Conservation (phyloP, 1,284 basidiomycete species). For the Gymnopus androsaceus region DNA sequence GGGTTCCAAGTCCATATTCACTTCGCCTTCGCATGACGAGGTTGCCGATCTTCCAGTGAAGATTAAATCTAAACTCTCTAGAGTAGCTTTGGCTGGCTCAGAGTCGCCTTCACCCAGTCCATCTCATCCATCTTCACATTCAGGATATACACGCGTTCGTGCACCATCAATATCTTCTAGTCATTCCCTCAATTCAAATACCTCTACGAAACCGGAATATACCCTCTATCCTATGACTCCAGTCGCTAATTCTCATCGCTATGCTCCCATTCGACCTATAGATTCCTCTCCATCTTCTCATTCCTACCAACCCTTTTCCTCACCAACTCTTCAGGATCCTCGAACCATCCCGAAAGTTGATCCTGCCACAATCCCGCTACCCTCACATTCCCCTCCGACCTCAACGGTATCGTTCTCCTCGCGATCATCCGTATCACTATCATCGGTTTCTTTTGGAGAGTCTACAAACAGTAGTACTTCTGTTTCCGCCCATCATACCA, state of each 20-base stretch:
- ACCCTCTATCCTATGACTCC: constrained; percentile 50
- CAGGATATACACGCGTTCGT: constrained; percentile 16
- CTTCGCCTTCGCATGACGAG: constrained; percentile 21
- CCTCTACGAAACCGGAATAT: constrained; percentile 29
- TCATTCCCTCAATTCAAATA: constrained; percentile 33
- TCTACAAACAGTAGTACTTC: constrained; percentile 28
- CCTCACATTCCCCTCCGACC: constrained; percentile 66
- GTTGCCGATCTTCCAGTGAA: constrained; percentile 27
- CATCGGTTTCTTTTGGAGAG: constrained; percentile 42
- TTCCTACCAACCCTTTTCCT: constrained; percentile 39
- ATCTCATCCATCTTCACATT: constrained; percentile 1
- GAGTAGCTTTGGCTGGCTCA: constrained; percentile 40
- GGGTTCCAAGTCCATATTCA: constrained; percentile 17
- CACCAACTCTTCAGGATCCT: constrained; percentile 28
- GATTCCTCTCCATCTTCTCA: constrained; percentile 34
- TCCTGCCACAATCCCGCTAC: constrained; percentile 53
- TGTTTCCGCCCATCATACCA: constrained; percentile 2
- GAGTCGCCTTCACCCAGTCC: constrained; percentile 27
- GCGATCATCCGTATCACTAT: constrained; percentile 60
- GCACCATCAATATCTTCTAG: constrained; percentile 41
- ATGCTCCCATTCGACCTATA: constrained; percentile 36
- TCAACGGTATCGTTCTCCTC: constrained; percentile 75
- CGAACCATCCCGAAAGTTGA: constrained; percentile 45
- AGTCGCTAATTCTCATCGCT: constrained; percentile 61
- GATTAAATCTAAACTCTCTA: constrained; percentile 61